Evolutionary conservation across 805 yeast genomes (phyloP), one percentile per base, ranked within the genome.

Genomic region (Yarrowia sp.): DNA sequence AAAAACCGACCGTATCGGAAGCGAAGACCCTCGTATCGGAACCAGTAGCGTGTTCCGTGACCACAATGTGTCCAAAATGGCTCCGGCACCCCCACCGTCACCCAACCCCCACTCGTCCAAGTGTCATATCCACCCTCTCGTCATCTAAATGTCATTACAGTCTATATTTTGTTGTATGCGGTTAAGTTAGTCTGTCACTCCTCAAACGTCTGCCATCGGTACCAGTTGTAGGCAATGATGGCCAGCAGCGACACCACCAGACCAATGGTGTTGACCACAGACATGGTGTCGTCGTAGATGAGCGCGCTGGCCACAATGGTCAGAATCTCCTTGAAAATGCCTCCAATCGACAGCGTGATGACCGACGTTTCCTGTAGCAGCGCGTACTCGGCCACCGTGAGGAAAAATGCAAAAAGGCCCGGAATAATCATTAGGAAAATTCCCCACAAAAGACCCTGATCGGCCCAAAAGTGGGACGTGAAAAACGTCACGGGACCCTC

Each of bases 261-360:
- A 0, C 99, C 99, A 9, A 88, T 63, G 56, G 84, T 76, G 75
- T 95, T 95, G 64, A 89, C 74, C 19, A 81, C 71, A 8, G 89
- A 84, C 59, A 95, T 79, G 40, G 75, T 74, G 74, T 95, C 99
- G 43, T 88, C 87, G 74, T 91, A 90, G 1, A 92, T 80, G 5
- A 90, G 67, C 33, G 82, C 76, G 65, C 93, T 85, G 4, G 86
- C 78, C 1, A 87, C 81, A 40, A 95, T 91, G 0, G 99, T 95
- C 52, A 92, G 78, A 16, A 95, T 79, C 74, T 95, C 99, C 73
- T 95, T 95, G 74, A 93, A 89, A 17, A 95, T 89, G 1, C 99
- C 99, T 0, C 96, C 96, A 46, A 95, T 84, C 6, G 96, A 87
- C 32, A 95, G 77, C 0, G 99, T 92, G 49, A 92, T 80, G 14